These are phyloP conservation scores for Fusarium illudens DNA, from an alignment of 2,329 filamentous ascomycete species.

Conservation along the genomic window DNA sequence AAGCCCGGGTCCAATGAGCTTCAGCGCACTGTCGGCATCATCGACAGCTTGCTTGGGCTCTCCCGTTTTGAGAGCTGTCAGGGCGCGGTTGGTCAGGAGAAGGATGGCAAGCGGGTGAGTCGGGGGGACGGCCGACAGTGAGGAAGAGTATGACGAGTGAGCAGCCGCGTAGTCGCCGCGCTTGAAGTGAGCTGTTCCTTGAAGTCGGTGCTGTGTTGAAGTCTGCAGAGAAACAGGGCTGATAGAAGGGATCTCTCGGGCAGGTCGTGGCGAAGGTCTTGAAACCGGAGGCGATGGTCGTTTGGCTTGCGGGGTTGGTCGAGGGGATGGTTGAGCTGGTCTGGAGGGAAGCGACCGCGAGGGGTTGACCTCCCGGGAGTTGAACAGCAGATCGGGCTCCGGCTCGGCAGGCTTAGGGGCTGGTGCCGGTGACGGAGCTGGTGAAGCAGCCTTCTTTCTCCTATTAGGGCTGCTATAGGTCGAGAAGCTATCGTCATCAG, in stretches of 20 bases:
- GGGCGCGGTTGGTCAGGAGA: constrained; percentile 88
- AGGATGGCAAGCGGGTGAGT: constrained; percentile 86
- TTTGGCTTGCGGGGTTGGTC: constrained; percentile 48
- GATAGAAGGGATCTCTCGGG: constrained; percentile 71
- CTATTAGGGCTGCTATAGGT: constrained; percentile 89
- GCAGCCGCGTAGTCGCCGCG: constrained; percentile 90
- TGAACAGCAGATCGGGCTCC: constrained; percentile 72
- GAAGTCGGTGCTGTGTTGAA: constrained; percentile 80
- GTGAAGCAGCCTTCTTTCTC: constrained; percentile 70
- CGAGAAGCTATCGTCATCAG: constrained; percentile 82
- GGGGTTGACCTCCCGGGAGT: constrained; percentile 49
- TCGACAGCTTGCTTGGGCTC: constrained; percentile 86
- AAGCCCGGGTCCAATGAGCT: constrained; percentile 78
- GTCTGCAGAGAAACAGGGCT: constrained; percentile 74
- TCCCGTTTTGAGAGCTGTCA: constrained; percentile 90
- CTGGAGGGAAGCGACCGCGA: constrained; percentile 49
- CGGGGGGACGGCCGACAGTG: constrained; percentile 76
- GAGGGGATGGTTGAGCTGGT: constrained; percentile 51
- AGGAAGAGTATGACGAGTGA: constrained; percentile 81
- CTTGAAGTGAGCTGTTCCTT: constrained; percentile 91
- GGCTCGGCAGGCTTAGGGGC: constrained; percentile 49
- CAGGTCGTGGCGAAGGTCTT: constrained; percentile 56
- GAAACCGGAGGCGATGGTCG: constrained; percentile 49
- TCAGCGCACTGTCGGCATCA: constrained; percentile 83
- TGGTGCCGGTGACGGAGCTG: constrained; percentile 54